Conservation (phyloP, 139 green algal species). For the Yamagishiella unicocca region DNA sequence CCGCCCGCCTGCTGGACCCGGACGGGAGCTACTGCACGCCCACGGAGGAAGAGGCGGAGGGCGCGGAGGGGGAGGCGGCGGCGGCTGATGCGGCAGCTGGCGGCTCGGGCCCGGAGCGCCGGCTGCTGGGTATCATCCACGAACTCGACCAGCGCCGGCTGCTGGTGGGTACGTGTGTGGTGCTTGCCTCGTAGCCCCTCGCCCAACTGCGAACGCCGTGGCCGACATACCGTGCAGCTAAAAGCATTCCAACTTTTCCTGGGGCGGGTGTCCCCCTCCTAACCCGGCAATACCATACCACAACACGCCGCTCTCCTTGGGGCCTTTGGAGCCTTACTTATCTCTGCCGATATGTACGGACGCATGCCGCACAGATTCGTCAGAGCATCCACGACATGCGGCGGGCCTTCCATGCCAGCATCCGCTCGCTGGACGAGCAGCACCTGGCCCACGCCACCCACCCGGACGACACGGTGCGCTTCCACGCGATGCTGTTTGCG, state of each 20-base stretch:
- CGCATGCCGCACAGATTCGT: background rate
- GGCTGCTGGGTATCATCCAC: background rate
- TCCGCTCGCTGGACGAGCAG: background rate
- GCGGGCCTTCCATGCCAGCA: constrained; percentile 17
- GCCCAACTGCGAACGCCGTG: background rate
- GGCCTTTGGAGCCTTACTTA: background rate
- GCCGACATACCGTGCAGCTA: background rate
- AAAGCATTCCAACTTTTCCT: background rate
- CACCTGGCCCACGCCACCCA: background rate
- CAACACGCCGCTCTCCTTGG: background rate
- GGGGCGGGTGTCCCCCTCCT: background rate
- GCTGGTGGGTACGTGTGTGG: background rate
- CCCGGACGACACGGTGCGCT: constrained; percentile 33
- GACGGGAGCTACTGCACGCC: background rate
- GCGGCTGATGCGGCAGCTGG: background rate
- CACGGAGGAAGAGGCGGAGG: background rate
- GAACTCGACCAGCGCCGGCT: constrained; percentile 14
- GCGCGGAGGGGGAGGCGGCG: background rate
- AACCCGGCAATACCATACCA: background rate
- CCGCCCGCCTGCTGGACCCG: background rate
- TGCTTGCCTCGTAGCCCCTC: background rate
- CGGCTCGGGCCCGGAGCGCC: background rate
- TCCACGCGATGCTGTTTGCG: constrained; percentile 25
- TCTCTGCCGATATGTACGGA: background rate
- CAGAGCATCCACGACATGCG: constrained; percentile 6